Conservation (phyloP, 2,329 filamentous ascomycete species). For the Cercospora citrullina region DNA sequence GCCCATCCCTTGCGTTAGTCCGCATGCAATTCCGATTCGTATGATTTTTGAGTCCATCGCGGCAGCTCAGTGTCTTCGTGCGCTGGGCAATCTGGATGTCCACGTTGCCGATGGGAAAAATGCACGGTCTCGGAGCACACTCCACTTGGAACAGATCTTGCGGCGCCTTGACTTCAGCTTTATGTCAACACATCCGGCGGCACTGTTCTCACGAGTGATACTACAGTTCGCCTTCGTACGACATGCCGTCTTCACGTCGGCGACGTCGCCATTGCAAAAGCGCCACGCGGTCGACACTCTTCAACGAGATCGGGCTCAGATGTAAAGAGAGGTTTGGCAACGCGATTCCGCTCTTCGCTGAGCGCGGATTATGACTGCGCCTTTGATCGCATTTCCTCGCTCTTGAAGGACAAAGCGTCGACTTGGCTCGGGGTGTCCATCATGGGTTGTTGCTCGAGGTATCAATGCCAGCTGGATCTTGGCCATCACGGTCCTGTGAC, state of each 20-base stretch:
- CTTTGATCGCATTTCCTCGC: background rate
- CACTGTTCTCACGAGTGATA: too few species aligned
- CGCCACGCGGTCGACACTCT: background rate
- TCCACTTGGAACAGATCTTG: background rate
- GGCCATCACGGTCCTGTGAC: background rate
- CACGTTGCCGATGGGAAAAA: background rate
- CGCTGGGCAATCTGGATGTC: background rate
- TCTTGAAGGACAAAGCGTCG: background rate
- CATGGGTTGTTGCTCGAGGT: background rate
- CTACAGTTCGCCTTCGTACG: too few species aligned
- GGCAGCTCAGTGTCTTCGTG: too few species aligned
- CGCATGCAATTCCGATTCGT: background rate
- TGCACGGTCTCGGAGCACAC: constrained; percentile 1
- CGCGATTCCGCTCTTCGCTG: background rate
- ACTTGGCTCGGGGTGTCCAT: background rate
- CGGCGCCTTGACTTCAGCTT: background rate
- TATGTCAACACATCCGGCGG: background rate
- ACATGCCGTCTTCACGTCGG: too few species aligned
- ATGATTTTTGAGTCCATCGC: background rate
- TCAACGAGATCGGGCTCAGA: background rate
- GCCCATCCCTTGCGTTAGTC: background rate
- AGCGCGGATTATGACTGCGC: background rate
- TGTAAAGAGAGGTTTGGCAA: background rate
- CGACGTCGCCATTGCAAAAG: background rate
- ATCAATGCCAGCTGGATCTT: background rate